Evolutionary conservation across 2,329 filamentous ascomycete genomes (phyloP).

Genomic region (Rhinocladiella similis): DNA sequence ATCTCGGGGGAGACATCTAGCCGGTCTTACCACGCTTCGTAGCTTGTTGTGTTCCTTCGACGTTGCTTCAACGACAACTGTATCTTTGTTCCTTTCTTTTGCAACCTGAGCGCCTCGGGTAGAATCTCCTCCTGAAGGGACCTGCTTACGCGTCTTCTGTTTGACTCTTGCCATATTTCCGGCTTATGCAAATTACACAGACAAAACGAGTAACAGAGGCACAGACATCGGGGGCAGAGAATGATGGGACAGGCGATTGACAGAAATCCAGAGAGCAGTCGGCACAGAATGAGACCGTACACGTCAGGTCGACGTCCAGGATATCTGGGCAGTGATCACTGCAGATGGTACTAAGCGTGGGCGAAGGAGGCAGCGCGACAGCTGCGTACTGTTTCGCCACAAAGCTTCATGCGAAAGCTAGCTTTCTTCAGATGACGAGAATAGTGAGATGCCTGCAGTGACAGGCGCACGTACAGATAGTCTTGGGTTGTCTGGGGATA

Average conservation of each 20-base stretch:
- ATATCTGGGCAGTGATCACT: slow-evolving; percentile 13
- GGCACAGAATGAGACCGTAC: slow-evolving; percentile 4
- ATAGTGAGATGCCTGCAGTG: not conserved
- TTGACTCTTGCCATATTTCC: slow-evolving; percentile 19
- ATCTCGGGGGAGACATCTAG: not conserved
- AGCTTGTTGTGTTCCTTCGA: slow-evolving; percentile 63
- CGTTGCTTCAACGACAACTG: slow-evolving; percentile 59
- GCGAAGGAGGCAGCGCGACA: not conserved
- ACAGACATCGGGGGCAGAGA: slow-evolving; percentile 12
- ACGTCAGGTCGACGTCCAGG: slow-evolving; percentile 1
- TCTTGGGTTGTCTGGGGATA: not conserved
- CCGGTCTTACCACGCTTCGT: slow-evolving; percentile 49
- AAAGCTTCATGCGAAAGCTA: slow-evolving; percentile 1
- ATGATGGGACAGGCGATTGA: slow-evolving; percentile 3
- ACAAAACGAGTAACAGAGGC: slow-evolving; percentile 6
- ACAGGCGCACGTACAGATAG: not conserved
- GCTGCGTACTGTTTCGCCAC: not conserved
- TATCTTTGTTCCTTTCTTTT: slow-evolving; percentile 48
- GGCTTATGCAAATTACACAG: slow-evolving; percentile 15
- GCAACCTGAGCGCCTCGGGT: slow-evolving; percentile 23
- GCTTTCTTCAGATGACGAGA: not conserved
- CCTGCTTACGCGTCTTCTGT: slow-evolving; percentile 11
- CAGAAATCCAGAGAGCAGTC: slow-evolving; percentile 6
- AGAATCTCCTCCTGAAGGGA: slow-evolving; percentile 7
- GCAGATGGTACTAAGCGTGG: not conserved